These are phyloP conservation scores for Leucogyrophana mollusca DNA, from an alignment of 768 basidiomycete species.

Conservation along the genomic window DNA sequence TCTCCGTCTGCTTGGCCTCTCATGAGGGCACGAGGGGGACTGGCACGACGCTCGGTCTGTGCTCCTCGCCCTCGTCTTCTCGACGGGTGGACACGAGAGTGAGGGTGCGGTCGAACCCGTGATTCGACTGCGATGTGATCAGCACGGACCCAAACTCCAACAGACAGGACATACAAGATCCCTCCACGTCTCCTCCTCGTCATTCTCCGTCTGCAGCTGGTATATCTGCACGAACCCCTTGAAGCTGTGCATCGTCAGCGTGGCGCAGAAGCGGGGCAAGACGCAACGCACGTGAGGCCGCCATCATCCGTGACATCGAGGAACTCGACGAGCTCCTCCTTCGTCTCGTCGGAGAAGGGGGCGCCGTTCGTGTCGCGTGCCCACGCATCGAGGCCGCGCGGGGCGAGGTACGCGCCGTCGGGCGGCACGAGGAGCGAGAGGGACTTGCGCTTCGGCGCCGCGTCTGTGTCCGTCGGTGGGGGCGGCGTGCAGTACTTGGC, in stretches of 20 bases:
- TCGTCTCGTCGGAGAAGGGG: conserved; percentile 74
- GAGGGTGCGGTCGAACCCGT: conserved; percentile 73
- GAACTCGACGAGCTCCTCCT: conserved; percentile 73
- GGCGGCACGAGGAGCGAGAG: conserved; percentile 43
- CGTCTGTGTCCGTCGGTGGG: conserved; percentile 17
- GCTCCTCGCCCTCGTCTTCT: conserved; percentile 48
- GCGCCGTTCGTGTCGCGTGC: conserved; percentile 80
- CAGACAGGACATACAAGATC: conserved; percentile 56
- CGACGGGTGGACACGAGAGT: conserved; percentile 55
- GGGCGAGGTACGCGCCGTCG: conserved; percentile 54
- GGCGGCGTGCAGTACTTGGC: conserved; percentile 67
- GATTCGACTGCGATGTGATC: conserved; percentile 49
- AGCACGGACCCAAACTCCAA: conserved; percentile 1
- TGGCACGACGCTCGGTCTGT: no score
- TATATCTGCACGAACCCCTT: conserved; percentile 83
- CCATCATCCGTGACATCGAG: conserved; percentile 74
- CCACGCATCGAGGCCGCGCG: conserved; percentile 69
- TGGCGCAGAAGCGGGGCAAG: background rate
- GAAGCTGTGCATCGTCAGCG: conserved; percentile 42
- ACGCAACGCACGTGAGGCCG: conserved; percentile 60
- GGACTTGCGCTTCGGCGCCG: conserved; percentile 17
- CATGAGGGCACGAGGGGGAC: no score
- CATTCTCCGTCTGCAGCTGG: conserved; percentile 81
- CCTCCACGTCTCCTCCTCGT: conserved; percentile 83
- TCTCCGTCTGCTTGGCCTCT: no score